Base-by-base conservation (phyloP, 75 land plant genomes). In the Pinus albicaulis region DNA sequence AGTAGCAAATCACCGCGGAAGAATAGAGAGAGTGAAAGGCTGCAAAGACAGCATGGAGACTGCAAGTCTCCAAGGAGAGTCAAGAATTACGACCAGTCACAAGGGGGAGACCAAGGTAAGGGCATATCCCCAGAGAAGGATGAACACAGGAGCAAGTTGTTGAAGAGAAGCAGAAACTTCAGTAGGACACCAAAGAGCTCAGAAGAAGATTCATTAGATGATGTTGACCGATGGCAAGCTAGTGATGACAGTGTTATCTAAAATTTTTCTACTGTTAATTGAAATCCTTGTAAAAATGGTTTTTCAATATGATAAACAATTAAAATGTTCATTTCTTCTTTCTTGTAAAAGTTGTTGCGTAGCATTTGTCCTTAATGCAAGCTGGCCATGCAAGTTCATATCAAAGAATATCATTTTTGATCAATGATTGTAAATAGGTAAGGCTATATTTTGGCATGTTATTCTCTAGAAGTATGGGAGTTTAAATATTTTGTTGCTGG, bases 151-250 rank as follows among this genome's bases (percentile, higher is more conserved):
- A 41, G 20, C 41, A 68, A 17, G 44, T 68, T 68, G 44, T 4
- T 14, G 11, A 68, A n/a, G 23, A 68, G n/a, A n/a, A 68, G 23
- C 14, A 41, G 71, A 68, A 22, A 68, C 48, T 36, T 19, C 12
- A 68, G 53, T 8, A 41, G 22, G 71, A 44, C 71, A 38, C 71
- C 53, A 68, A 34, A 68, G 71, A 68, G 70, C 70, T 68, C 48
- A 68, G 52, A 41, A 15, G 71, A 68, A 68, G 71, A 19, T 68
- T 68, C 71, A 41, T 38, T 68, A 16, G 71, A 19, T 10, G 4
- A 10, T 41, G 23, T 68, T 41, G 71, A 68, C 41, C 71, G 71
- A 68, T 68, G 71, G 71, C 71, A 68, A 68, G 71, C 71, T 68
- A 68, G 71, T 68, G 71, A 68, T 38, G 53, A 10, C 5, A 20